Percentiles rank a stretch among this genome's conserved stretches.
Conservation (phyloP, 768 basidiomycete species). For the Boletus edulis region DNA sequence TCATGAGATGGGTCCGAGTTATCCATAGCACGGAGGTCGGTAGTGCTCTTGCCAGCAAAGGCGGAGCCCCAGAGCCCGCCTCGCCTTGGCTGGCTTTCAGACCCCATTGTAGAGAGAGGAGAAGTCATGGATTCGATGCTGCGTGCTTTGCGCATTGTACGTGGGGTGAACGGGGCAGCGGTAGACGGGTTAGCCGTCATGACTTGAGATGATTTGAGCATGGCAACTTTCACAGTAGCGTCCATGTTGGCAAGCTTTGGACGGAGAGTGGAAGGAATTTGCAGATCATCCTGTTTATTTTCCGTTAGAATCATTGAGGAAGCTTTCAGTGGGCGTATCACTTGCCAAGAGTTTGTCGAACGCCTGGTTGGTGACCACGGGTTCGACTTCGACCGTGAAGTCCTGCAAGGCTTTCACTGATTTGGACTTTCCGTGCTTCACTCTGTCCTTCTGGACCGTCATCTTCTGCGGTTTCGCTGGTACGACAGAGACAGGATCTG, state of each 20-base stretch:
- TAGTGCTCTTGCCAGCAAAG: slow-evolving; percentile 31
- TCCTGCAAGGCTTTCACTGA: slow-evolving; percentile 44
- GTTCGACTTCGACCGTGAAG: slow-evolving; percentile 21
- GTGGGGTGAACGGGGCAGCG: slow-evolving; percentile 45
- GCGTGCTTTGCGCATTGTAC: slow-evolving; percentile 62
- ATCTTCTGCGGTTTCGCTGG: slow-evolving; percentile 29
- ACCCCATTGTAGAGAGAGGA: slow-evolving; percentile 38
- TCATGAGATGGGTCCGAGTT: slow-evolving; percentile 41
- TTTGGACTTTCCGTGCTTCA: slow-evolving; percentile 42
- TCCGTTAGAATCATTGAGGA: neutral
- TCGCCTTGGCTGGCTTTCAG: slow-evolving; percentile 32
- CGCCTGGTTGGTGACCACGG: slow-evolving; percentile 55
- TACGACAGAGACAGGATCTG: slow-evolving; percentile 35
- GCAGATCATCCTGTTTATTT: slow-evolving; percentile 71
- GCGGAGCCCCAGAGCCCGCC: slow-evolving; percentile 24
- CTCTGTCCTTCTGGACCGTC: slow-evolving; percentile 20
- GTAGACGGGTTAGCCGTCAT: slow-evolving; percentile 44
- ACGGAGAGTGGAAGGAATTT: slow-evolving; percentile 76
- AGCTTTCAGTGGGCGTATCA: neutral
- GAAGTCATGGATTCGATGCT: slow-evolving; percentile 72
- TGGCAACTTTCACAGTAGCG: slow-evolving; percentile 82
- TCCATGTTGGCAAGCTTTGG: slow-evolving; percentile 83
- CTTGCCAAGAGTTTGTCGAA: slow-evolving; percentile 82
- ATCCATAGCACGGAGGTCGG: slow-evolving; percentile 26
- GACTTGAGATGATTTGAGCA: slow-evolving; percentile 82